Evolutionary conservation across 768 basidiomycete species (phyloP), one percentile per base, ranked within the genome.

Genomic region (Boletus eberwhitei): DNA sequence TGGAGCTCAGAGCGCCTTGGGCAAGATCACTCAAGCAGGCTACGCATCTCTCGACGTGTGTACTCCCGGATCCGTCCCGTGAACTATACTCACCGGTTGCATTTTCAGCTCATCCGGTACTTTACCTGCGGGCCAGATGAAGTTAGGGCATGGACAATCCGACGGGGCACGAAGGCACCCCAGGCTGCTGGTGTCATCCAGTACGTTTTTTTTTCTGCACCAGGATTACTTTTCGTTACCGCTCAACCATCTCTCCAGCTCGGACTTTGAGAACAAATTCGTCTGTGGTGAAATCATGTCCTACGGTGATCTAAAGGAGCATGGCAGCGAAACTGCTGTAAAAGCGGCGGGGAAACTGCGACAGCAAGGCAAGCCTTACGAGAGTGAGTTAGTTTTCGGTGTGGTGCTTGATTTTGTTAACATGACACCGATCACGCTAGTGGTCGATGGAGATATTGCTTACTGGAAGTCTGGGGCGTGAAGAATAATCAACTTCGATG

Each of bases 151-250:
- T 99, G 97, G 97, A 98, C 95, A 1, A 93, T 99, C 67, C 80
- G 95, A 54, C 85, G 84, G 54, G 94, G 93, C 21, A 95, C 88
- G 26, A 97, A 94, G 70, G 96, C 97, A 1, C 97, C 96, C 3
- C 90, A 93, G 69, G 97, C 97, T 8, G 97, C 97, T 37, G 97
- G 97, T 72, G 93, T 98, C 60, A 98, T 98, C 67, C 96, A 98
- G 88, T 93, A 67, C 48, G 88, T 78, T 13, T 19, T 43, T 9
- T 29, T 29, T 26, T 26, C 5, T 22, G n/a, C 8, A 24, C 6
- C n/a, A 12, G 24, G 6, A 14, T 37, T 24, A 16, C 11, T 36
- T 45, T 32, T 17, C 5, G 19, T 41, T 22, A 22, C 5, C 29
- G 13, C 54, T 58, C 19, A 51, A 38, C 38, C 19, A 21, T 39